Percentiles rank a stretch among this genome's conserved stretches.
Conservation (phyloP, 2,329 filamentous ascomycete genomes). For the Alternaria postmessia region DNA sequence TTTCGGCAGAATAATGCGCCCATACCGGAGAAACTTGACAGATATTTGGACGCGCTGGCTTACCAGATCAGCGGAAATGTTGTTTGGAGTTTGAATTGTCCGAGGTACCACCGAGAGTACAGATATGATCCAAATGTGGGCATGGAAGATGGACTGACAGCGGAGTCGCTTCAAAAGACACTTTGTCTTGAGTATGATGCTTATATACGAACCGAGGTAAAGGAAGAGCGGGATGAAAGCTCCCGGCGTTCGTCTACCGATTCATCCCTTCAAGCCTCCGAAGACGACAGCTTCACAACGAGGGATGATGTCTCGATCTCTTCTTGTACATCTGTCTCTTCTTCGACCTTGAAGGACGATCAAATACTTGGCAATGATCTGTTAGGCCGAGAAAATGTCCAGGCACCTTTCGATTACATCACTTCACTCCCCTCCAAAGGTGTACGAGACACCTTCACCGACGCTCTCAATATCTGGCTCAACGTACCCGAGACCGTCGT, state of each 20-base stretch:
- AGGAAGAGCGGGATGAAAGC: too few species aligned
- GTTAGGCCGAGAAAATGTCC: not conserved
- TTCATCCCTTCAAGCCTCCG: too few species aligned
- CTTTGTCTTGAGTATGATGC: not conserved
- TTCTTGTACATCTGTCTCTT: too few species aligned
- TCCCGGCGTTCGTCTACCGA: too few species aligned
- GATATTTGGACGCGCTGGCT: not conserved
- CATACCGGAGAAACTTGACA: not conserved
- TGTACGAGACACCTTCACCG: not conserved
- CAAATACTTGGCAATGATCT: too few species aligned
- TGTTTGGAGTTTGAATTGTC: slow-evolving; percentile 7
- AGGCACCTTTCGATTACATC: not conserved
- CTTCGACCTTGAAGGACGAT: too few species aligned
- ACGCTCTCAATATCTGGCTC: not conserved
- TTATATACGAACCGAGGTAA: too few species aligned
- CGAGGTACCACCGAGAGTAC: slow-evolving; percentile 23
- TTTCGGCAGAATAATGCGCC: not conserved
- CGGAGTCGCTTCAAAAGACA: not conserved
- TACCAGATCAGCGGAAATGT: not conserved
- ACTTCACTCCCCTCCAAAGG: not conserved
- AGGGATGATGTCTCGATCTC: too few species aligned
- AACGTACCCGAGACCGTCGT: not conserved
- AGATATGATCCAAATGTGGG: slow-evolving; percentile 11
- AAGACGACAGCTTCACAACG: too few species aligned
- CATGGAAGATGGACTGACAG: not conserved